phyloP scores from a whole-genome alignment of 2,329 filamentous ascomycete genomes.

The Mollisiaceae sp. region DNA sequence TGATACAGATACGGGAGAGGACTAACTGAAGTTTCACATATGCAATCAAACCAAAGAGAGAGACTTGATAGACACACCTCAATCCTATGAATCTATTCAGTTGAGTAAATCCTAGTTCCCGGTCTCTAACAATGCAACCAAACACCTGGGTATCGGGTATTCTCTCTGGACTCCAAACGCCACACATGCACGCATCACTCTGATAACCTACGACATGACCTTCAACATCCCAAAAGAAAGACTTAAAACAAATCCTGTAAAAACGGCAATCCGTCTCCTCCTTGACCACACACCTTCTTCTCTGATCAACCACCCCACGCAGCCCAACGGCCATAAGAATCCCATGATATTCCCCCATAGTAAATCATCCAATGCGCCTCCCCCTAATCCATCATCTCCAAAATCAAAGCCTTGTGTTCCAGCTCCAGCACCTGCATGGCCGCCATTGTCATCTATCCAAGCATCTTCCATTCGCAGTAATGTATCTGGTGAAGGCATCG shows the following conservation, averaged over 20 bases:
- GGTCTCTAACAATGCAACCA: neutral
- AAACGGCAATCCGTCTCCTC: slow-evolving; percentile 84
- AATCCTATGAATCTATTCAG: neutral
- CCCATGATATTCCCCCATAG: slow-evolving; percentile 88
- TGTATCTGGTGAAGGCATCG: slow-evolving; percentile 79
- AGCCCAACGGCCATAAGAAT: slow-evolving; percentile 93
- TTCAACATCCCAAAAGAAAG: slow-evolving; percentile 73
- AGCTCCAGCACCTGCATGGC: slow-evolving; percentile 44
- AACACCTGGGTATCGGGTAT: neutral
- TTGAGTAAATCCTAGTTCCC: neutral
- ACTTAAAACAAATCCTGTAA: slow-evolving; percentile 83
- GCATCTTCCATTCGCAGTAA: slow-evolving; percentile 82
- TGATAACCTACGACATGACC: slow-evolving; percentile 36
- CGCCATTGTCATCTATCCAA: slow-evolving; percentile 79
- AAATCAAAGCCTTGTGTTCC: slow-evolving; percentile 46
- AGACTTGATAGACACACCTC: neutral
- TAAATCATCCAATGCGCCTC: slow-evolving; percentile 75
- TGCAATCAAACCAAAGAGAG: too few species aligned
- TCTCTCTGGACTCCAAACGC: neutral
- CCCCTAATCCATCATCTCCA: slow-evolving; percentile 45
- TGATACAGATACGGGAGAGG: too few species aligned
- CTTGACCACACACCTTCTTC: slow-evolving; percentile 88
- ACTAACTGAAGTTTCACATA: too few species aligned
- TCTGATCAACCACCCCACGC: slow-evolving; percentile 81
- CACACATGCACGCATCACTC: neutral